phyloP scores from a whole-genome alignment of 1,284 basidiomycete genomes.

The Cutaneotrichosporon mucoides region DNA sequence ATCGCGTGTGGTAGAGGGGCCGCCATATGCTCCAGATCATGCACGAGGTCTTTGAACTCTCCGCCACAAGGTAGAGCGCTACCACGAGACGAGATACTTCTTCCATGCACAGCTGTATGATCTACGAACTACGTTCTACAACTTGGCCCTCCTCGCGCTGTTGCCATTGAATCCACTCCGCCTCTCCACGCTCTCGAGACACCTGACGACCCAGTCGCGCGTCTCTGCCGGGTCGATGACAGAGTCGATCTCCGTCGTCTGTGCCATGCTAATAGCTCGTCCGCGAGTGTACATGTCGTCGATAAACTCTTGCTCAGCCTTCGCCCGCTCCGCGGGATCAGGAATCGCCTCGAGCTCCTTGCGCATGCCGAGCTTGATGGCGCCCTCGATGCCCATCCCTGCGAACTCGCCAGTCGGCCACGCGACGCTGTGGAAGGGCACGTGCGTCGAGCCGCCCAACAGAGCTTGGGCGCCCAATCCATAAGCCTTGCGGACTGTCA shows the following conservation, averaged over 20 bases:
- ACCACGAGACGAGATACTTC: background rate
- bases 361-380: conserved; percentile 20
- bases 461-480: conserved; percentile 22
- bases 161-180: background rate
- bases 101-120: background rate
- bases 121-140: background rate
- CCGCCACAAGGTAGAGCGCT: no score
- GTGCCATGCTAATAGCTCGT: conserved; percentile 20
- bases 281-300: conserved; percentile 20
- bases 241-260: conserved; percentile 18
- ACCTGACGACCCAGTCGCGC: conserved; percentile 16
- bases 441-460: conserved; percentile 16
- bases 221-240: conserved; percentile 23
- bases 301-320: conserved; percentile 17
- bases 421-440: conserved; percentile 14
- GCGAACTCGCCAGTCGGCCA: conserved; percentile 23
- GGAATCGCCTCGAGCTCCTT: conserved; percentile 21
- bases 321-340: conserved; percentile 7
- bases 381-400: conserved; percentile 23
- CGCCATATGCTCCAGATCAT: no score
- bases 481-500: conserved; percentile 20
- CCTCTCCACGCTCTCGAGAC: conserved; percentile 13
- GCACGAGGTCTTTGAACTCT: no score
- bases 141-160: background rate
- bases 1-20: no score